phyloP scores from a whole-genome alignment of 345 rosid species.

The Dovyalis caffra region DNA sequence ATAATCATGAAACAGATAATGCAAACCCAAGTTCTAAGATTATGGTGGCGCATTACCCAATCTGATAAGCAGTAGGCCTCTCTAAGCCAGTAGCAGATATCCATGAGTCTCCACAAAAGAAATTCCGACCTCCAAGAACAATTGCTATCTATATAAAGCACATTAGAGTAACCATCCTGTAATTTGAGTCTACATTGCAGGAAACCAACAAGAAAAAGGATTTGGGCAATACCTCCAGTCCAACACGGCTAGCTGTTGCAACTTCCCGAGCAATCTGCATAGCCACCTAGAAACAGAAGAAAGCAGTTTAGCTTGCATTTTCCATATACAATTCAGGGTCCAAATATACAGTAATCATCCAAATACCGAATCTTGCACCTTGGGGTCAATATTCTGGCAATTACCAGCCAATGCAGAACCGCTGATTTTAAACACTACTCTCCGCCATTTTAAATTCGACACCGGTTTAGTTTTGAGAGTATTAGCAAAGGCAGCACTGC shows the following conservation, averaged over 20 bases:
- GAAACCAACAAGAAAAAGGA: neutral
- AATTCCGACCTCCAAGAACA: conserved; percentile 87
- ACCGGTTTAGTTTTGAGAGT: conserved; percentile 48
- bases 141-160: conserved; percentile 59
- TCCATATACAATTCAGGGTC: neutral
- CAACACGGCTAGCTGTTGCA: conserved; percentile 64
- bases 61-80: conserved; percentile 76
- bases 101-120: conserved; percentile 81
- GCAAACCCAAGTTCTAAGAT: neutral
- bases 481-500: conserved; percentile 16
- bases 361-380: conserved; percentile 40
- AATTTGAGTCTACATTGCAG: neutral
- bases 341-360: neutral
- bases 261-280: conserved; percentile 81
- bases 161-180: neutral
- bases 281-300: conserved; percentile 48
- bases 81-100: conserved; percentile 75
- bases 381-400: conserved; percentile 75
- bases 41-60: conserved; percentile 48
- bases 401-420: conserved; percentile 79
- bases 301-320: neutral
- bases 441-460: conserved; percentile 71
- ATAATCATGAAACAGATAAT: neutral
- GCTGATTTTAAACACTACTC: conserved; percentile 86
- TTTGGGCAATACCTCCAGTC: conserved; percentile 61